Evolutionary conservation across 2,329 filamentous ascomycete species (phyloP), one percentile per base, ranked within the genome.

Genomic region (Aspergillus phoenicis): DNA sequence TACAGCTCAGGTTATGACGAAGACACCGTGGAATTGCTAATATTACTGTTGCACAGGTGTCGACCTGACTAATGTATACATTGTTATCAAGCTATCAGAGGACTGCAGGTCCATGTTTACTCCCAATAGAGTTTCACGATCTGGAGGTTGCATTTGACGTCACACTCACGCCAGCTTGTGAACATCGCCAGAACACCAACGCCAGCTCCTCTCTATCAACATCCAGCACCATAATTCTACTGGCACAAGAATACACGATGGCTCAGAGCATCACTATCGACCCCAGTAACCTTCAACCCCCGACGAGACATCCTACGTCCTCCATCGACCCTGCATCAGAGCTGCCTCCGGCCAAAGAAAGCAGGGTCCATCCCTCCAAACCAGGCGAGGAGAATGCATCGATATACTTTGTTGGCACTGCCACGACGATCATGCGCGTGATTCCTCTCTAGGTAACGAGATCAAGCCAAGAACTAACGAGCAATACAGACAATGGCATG

Each of bases 321-420:
- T 73, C 65, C 1, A 57, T 60, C 13, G 20, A 62, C 8, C 61
- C 75, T 4, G 74, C 80, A 2, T 57, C 67, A 13, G 64, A 69
- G 8, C 68, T 83, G 0, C 81, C 81, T 7, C 63, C 71, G 8
- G 75, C 81, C n/a, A 82, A 80, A 63, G 72, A 77, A 49, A 79
- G 74, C 48, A 81, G 81, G 60, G 55, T 77, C 4, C 77, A 82
- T 66, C 81, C 82, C 1, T 69, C 71, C 2, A 67, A 62, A 15
- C 22, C 62, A 15, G 73, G 69, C 7, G 64, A 63, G 0, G 73
- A 75, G 47, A 76, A 78, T 68, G 77, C 73, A 36, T 73, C 71
- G 3, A 57, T 80, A 3, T 74, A 73, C 45, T 79, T 78, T 49
- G 68, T 79, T 4, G 77, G 77, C 7, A 78, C 72, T 5, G 77